These are phyloP conservation scores for Verbascum thapsus DNA, from an alignment of 257 asterid genomes.

Conservation along the genomic window DNA sequence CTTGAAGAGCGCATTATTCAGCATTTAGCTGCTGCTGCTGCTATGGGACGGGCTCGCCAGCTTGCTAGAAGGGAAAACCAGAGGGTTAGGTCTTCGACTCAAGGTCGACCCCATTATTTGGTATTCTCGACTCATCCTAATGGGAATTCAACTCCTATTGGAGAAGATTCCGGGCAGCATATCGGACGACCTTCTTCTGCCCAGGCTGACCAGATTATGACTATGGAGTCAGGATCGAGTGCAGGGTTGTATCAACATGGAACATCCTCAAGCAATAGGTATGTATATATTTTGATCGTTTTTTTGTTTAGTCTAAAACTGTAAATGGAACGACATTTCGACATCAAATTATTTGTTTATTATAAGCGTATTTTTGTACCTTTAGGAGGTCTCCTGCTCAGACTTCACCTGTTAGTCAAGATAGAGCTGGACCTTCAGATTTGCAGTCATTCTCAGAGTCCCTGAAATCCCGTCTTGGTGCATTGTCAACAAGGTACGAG, in stretches of 20 bases:
- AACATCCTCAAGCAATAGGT: constrained; percentile 54
- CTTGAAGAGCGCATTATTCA: constrained; percentile 89
- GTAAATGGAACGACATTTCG: background rate
- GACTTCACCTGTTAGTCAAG: constrained; percentile 62
- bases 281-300: constrained; percentile 1
- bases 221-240: constrained; percentile 49
- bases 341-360: background rate
- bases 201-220: constrained; percentile 49
- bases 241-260: constrained; percentile 48
- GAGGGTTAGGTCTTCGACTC: constrained; percentile 70
- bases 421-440: constrained; percentile 86
- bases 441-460: constrained; percentile 75
- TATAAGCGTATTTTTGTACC: constrained; percentile 1
- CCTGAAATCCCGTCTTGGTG: constrained; percentile 68
- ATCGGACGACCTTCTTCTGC: constrained; percentile 38
- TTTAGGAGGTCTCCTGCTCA: constrained; percentile 50
- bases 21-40: constrained; percentile 94
- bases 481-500: constrained; percentile 73
- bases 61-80: constrained; percentile 80
- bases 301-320: background rate
- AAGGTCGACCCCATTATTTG: constrained; percentile 76
- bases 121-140: constrained; percentile 71
- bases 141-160: constrained; percentile 47
- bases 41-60: constrained; percentile 93
- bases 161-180: constrained; percentile 55